Conservation (phyloP, 169 alveolate species). For the Amoebophrya sp. region DNA sequence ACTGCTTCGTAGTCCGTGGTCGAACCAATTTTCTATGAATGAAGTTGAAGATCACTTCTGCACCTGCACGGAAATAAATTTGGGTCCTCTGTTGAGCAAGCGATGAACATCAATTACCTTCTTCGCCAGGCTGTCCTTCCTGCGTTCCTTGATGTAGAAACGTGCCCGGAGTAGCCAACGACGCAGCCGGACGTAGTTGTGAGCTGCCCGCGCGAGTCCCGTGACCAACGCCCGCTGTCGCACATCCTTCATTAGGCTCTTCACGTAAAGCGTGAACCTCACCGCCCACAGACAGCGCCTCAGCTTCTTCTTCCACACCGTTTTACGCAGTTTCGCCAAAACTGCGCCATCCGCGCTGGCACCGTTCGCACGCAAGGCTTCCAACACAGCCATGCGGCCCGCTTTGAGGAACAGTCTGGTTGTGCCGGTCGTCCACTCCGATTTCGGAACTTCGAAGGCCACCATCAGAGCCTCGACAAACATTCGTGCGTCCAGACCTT, state of each 20-base stretch:
- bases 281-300: not conserved
- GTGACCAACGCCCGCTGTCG: not conserved
- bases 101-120: not conserved
- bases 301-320: not conserved
- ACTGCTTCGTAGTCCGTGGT: too few species aligned
- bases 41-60: too few species aligned
- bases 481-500: not conserved
- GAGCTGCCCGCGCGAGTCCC: not conserved
- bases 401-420: not conserved
- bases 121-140: not conserved
- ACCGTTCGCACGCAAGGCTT: not conserved
- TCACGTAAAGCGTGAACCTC: not conserved
- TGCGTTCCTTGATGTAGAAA: not conserved
- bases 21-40: too few species aligned
- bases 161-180: not conserved
- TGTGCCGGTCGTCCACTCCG: not conserved
- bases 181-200: not conserved
- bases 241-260: not conserved
- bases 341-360: not conserved
- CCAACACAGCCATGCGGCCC: not conserved
- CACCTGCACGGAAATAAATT: too few species aligned
- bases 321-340: not conserved
- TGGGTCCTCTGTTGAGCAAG: too few species aligned
- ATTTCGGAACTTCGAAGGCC: not conserved
- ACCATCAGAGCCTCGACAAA: not conserved